Conservation (phyloP, 2,329 filamentous ascomycete species). For the Falciphora oryzae region DNA sequence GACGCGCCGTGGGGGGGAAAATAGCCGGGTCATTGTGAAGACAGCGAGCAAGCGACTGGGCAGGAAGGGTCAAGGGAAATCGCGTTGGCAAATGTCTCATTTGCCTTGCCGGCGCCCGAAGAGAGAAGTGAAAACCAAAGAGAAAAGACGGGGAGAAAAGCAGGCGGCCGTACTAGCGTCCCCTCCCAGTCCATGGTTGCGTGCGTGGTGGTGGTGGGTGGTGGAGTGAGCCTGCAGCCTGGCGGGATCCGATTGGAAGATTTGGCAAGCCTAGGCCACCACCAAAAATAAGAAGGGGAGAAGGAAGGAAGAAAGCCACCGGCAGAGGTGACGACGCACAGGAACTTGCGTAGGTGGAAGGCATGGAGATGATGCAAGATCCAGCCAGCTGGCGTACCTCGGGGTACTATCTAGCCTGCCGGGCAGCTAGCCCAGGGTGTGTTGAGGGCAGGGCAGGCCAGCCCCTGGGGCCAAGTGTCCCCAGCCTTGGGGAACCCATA, state of each 20-base stretch:
- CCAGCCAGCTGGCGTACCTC: not conserved
- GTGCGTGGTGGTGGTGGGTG: not conserved
- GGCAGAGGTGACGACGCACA: not conserved
- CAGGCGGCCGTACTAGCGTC: not conserved
- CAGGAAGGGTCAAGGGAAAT: not conserved
- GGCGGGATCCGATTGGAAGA: conserved; percentile 6
- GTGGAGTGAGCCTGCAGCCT: not conserved
- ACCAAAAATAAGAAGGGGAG: not conserved
- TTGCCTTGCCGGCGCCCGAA: not conserved
- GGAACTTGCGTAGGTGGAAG: too few species aligned
- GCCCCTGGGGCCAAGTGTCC: too few species aligned
- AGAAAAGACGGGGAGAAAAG: not conserved
- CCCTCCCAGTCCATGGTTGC: too few species aligned
- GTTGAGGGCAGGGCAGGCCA: too few species aligned
- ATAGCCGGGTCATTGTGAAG: not conserved
- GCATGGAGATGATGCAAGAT: too few species aligned
- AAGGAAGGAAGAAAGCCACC: not conserved
- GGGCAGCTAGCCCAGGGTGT: too few species aligned
- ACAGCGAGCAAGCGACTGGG: not conserved
- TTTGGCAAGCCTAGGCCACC: too few species aligned
- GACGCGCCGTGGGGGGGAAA: too few species aligned
- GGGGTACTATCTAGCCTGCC: not conserved
- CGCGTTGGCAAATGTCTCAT: not conserved
- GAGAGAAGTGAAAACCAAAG: not conserved
- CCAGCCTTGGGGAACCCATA: too few species aligned